These are phyloP conservation scores for Phyllosticta citrichinensis DNA, from an alignment of 2,329 filamentous ascomycete species.

Conservation along the genomic window DNA sequence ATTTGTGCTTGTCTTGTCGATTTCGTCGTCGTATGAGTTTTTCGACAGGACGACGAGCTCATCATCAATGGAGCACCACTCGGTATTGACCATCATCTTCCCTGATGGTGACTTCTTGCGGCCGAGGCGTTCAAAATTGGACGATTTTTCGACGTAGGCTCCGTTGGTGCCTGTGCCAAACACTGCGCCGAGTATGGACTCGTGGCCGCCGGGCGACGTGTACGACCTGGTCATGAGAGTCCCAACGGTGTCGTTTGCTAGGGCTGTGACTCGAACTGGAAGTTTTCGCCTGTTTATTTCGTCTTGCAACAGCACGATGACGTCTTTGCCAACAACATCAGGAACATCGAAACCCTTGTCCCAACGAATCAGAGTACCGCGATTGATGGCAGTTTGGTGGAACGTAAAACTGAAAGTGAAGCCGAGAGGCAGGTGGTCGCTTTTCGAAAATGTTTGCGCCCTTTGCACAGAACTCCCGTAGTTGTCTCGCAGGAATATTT, in stretches of 20 bases:
- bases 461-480: constrained; percentile 33
- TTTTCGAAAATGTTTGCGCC: neutral
- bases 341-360: constrained; percentile 95
- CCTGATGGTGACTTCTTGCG: neutral
- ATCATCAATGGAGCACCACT: constrained; percentile 95
- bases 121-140: constrained; percentile 60
- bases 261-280: constrained; percentile 71
- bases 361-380: constrained; percentile 88
- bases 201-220: constrained; percentile 62
- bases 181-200: constrained; percentile 69
- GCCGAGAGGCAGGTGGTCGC: constrained; percentile 62
- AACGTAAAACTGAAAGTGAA: constrained; percentile 97
- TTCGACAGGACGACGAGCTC: constrained; percentile 78
- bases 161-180: constrained; percentile 93
- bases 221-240: constrained; percentile 86
- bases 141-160: constrained; percentile 81
- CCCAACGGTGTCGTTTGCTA: constrained; percentile 91
- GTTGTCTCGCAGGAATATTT: constrained; percentile 83
- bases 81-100: constrained; percentile 87
- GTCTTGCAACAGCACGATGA: constrained; percentile 77
- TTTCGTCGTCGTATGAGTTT: constrained; percentile 51
- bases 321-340: constrained; percentile 82
- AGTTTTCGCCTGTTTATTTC: constrained; percentile 65
- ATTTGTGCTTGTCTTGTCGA: constrained; percentile 35
- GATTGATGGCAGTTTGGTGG: constrained; percentile 85